Evolutionary conservation across 2,329 filamentous ascomycete genomes (phyloP).

Genomic region (Aspergillus pseudotamarii): DNA sequence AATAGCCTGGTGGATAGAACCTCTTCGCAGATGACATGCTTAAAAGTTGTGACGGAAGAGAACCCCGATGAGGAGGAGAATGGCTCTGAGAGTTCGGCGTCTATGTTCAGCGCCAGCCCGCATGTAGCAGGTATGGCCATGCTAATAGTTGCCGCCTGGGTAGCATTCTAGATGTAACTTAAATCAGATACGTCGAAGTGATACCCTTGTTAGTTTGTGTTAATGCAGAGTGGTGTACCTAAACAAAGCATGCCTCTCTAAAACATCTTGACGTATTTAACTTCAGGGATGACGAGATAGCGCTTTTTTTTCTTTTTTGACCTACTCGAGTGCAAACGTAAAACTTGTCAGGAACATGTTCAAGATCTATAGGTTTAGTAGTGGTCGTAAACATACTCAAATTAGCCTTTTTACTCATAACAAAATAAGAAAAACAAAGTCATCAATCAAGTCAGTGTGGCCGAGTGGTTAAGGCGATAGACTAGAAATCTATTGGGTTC

Average conservation of each 20-base stretch:
- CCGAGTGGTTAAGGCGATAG: background rate
- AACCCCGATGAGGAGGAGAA: background rate
- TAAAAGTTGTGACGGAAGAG: conserved; percentile 18
- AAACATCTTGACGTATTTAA: rapidly evolving
- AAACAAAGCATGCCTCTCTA: background rate
- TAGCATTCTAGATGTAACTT: background rate
- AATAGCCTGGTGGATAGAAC: conserved; percentile 14
- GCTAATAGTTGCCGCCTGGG: background rate
- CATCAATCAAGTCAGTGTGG: background rate
- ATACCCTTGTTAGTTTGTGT: background rate
- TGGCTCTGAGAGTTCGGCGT: background rate
- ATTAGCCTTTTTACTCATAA: too few species aligned
- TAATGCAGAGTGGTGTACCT: background rate
- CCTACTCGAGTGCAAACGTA: too few species aligned
- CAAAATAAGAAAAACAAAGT: too few species aligned
- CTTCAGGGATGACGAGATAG: rapidly evolving
- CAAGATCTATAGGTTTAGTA: too few species aligned
- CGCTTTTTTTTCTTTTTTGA: too few species aligned
- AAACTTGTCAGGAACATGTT: too few species aligned
- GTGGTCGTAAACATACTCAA: too few species aligned
- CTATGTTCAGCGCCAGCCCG: background rate
- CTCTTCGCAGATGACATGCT: conserved; percentile 20
- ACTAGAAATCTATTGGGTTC: background rate
- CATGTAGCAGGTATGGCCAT: background rate
- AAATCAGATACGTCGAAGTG: background rate